Base-by-base conservation (phyloP, 345 rosid species). In the Rhodomyrtus tomentosa region DNA sequence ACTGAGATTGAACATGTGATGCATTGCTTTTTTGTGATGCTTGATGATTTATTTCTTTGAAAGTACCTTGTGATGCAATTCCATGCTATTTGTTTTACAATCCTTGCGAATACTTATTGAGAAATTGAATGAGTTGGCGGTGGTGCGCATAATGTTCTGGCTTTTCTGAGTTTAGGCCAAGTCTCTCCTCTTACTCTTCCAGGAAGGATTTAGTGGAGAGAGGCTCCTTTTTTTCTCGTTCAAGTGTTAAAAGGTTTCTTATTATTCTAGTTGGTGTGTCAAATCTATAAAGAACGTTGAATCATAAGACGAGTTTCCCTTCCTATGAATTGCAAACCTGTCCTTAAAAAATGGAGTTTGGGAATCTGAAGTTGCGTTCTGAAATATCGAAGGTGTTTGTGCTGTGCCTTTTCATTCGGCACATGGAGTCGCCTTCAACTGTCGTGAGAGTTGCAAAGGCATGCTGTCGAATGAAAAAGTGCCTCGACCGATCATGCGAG, bases 31-130 rank as follows among this genome's bases (percentile, higher is more conserved):
- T 68, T 10, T 68, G 79, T 18, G 83, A 81, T 81, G 83, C 83
- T 50, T 50, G 83, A 82, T 59, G 49, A 73, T 76, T 58, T 76
- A 54, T n/a, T 81, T 32, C 56, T 82, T 52, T 81, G 80, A 80
- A 85, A 84, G 52, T 80, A 82, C 81, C 68, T 54, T 79, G 81
- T 81, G 51, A 72, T 84, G 74, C 83, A 29, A 62, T 87, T 16
- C 74, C 55, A 32, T 40, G 73, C 54, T 55, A 83, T 83, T 48
- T 62, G 49, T 52, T 45, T 68, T 81, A n/a, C 84, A 38, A 81
- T 81, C 54, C 83, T 74, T 81, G 83, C 24, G 45, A 68, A 68
- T 68, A 7, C 45, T 36, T 32, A 68, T 68, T 32, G 79, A 18
- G 76, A 68, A 68, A 68, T 68, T 68, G 45, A 68, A 68, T 36